Evolutionary conservation across 768 basidiomycete genomes (phyloP).

Genomic region (Boletus insuetus): DNA sequence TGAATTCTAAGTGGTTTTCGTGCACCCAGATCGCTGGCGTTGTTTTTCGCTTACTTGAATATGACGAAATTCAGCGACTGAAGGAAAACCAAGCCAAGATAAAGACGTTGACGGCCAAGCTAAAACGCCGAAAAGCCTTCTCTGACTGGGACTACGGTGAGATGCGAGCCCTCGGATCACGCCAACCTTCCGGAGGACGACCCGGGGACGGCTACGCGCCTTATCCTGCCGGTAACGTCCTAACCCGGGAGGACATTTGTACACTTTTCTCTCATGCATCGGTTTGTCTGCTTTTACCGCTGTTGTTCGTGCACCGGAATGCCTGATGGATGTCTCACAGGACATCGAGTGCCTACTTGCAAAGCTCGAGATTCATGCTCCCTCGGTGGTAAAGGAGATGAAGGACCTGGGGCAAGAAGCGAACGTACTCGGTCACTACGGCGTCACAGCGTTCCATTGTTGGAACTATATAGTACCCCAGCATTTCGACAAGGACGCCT

Average conservation of each 20-base stretch:
- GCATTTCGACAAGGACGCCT: too few relatives aligned
- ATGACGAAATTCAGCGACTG: neutral
- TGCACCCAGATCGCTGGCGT: neutral
- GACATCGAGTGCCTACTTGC: neutral
- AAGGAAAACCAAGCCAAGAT: neutral
- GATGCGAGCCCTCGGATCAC: neutral
- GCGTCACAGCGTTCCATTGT: constrained; percentile 3
- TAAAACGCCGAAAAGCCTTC: neutral
- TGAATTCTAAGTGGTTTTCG: too few relatives aligned
- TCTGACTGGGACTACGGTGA: neutral
- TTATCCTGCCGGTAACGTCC: neutral
- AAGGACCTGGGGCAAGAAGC: neutral
- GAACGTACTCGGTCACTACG: neutral
- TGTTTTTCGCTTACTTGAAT: neutral
- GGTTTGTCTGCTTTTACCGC: neutral
- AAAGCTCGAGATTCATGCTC: neutral
- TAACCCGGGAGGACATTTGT: neutral
- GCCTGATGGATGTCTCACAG: neutral
- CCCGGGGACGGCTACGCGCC: neutral
- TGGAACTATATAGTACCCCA: constrained; percentile 5
- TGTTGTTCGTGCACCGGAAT: neutral
- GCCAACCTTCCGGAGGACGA: neutral
- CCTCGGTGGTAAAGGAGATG: neutral
- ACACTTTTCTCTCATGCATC: neutral
- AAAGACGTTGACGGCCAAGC: neutral